These are phyloP conservation scores for Pseudogymnoascus sp. DNA, from an alignment of 2,329 filamentous ascomycete genomes.

Conservation along the genomic window DNA sequence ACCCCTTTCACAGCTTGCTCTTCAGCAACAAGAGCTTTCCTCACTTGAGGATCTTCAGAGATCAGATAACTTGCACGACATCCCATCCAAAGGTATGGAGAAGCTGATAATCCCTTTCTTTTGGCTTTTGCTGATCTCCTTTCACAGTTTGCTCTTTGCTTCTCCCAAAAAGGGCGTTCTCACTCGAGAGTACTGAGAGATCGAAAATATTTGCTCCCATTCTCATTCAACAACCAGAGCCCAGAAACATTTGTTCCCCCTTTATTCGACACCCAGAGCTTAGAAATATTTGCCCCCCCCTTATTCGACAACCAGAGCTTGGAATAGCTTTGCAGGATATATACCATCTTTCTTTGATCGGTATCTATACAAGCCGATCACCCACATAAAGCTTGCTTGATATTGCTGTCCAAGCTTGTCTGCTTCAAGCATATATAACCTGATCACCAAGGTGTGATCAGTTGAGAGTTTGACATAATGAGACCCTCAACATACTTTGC, in stretches of 20 bases:
- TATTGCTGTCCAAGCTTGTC: neutral
- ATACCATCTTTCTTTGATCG: neutral
- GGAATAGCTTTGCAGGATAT: neutral
- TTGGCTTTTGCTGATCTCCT: neutral
- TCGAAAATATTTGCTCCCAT: neutral
- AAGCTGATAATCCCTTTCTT: neutral
- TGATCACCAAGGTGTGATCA: neutral
- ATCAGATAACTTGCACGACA: neutral
- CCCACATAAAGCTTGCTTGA: neutral
- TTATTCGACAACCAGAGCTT: neutral
- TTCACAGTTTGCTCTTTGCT: neutral
- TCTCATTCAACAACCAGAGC: neutral
- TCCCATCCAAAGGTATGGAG: neutral
- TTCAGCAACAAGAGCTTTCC: neutral
- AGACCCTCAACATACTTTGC: slow-evolving; percentile 5
- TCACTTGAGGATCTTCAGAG: neutral
- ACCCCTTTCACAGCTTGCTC: neutral
- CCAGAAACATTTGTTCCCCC: neutral
- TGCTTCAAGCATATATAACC: neutral
- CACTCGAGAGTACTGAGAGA: neutral
- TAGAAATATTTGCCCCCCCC: neutral
- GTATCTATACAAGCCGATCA: neutral
- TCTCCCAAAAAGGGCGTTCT: neutral
- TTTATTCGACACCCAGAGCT: neutral
- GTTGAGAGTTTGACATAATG: neutral